Evolutionary conservation across 352 stramenopile genomes (phyloP).

Genomic region (Phytophthora sojae): DNA sequence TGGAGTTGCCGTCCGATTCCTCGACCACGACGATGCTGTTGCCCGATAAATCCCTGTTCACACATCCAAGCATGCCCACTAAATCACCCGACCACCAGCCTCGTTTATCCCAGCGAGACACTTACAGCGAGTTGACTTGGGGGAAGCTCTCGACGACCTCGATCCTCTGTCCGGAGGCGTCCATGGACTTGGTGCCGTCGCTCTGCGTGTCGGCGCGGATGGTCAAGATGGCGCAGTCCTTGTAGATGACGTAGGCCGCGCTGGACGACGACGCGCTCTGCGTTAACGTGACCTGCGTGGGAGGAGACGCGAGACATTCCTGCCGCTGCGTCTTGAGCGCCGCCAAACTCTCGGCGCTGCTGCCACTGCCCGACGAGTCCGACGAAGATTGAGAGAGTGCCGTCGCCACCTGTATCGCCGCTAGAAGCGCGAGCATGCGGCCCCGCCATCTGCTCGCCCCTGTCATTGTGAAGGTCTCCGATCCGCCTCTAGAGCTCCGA

Average conservation of each 20-base stretch:
- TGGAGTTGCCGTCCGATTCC: slow-evolving; percentile 5
- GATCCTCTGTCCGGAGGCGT: slow-evolving; percentile 35
- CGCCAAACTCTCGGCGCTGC: slow-evolving; percentile 18
- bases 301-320: slow-evolving; percentile 36
- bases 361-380: slow-evolving; percentile 12
- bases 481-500: background rate
- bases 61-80: background rate
- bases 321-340: slow-evolving; percentile 36
- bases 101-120: background rate
- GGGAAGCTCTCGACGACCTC: slow-evolving; percentile 40
- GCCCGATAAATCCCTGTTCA: slow-evolving; percentile 32
- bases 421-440: slow-evolving; percentile 15
- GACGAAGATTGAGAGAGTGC: background rate
- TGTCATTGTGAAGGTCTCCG: slow-evolving; percentile 16
- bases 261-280: slow-evolving; percentile 32
- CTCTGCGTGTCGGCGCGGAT: slow-evolving; percentile 28
- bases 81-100: too few species aligned
- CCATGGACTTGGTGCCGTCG: slow-evolving; percentile 40
- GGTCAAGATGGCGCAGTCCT: slow-evolving; percentile 40
- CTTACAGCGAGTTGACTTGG: slow-evolving; percentile 35
- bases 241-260: slow-evolving; percentile 42
- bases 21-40: slow-evolving; percentile 32
- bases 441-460: slow-evolving; percentile 16
- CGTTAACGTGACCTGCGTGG: slow-evolving; percentile 29
- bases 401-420: slow-evolving; percentile 17